Base-by-base conservation (phyloP, 768 basidiomycete species). In the Kondoa subrosea region DNA sequence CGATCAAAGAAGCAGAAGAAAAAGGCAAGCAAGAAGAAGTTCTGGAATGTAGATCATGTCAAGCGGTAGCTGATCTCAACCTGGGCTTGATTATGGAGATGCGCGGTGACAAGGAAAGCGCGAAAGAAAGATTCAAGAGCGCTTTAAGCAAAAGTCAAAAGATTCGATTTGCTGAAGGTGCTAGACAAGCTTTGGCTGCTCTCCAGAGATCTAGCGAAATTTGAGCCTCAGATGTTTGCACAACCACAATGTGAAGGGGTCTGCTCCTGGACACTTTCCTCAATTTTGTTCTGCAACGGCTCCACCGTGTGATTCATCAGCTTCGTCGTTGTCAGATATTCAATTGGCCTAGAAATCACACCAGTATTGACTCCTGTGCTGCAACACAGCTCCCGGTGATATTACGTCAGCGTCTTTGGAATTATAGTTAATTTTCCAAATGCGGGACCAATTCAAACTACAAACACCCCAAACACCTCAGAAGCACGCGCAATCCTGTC, bases 61-160 rank as follows among this genome's bases (percentile, higher is more conserved):
- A 68, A n/a, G 68, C 67, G 2, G 72, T 70, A 1, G 67, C 68
- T 3, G 50, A 66, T 12, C 70, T 72, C 61, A 73, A 73, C 57
- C 62, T 71, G 12, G 72, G 72, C 25, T 69, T 73, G 69, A 69
- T 73, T 0, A 67, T 34, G 25, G 70, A 63, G 61, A 63, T 63
- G 61, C 61, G 16, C 12, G 30, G 30, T 33, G 30, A 63, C 8
- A 27, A 27, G 61, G 30, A 63, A 17, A 32, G 30, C 8, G 61
- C 61, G 29, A 3, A 31, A 17, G n/a, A n/a, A 3, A 27, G 27
- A 3, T 16, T 63, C 30, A 3, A 63, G n/a, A 17, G 33, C 12
- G 15, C 61, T 3, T 32, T 63, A 32, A 8, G 68, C 16, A 17
- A 63, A n/a, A 15, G 29, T 32, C 15, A 33, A 8, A 30, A 27